These are phyloP conservation scores for Aureobasidium namibiae DNA, from an alignment of 2,329 filamentous ascomycete species.

Conservation along the genomic window DNA sequence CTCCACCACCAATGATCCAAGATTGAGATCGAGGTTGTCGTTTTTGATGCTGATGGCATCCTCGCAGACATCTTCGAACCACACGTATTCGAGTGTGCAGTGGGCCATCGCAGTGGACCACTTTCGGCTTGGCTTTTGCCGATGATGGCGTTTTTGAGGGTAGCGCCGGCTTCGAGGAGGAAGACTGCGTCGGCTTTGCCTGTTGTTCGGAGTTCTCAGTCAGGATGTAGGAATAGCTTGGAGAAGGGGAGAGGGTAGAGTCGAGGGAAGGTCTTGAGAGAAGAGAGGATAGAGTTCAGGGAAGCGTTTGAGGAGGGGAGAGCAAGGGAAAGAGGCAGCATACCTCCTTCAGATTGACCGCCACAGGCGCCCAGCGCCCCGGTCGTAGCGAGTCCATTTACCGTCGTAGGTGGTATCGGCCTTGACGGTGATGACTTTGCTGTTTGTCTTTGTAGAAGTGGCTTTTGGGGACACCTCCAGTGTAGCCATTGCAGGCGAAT, in stretches of 20 bases:
- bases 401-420: constrained; percentile 32
- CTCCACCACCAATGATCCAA: constrained; percentile 27
- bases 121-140: constrained; percentile 44
- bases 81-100: constrained; percentile 41
- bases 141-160: constrained; percentile 47
- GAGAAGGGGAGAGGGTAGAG: neutral
- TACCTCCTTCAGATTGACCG: constrained; percentile 24
- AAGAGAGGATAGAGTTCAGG: no score
- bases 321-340: neutral
- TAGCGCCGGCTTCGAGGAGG: constrained; percentile 44
- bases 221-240: no score
- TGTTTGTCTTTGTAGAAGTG: constrained; percentile 14
- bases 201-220: neutral
- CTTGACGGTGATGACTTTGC: constrained; percentile 26
- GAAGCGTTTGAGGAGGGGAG: no score
- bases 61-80: constrained; percentile 41
- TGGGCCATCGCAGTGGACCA: constrained; percentile 43
- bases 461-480: constrained; percentile 15
- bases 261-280: no score
- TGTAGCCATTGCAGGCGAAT: constrained; percentile 17
- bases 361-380: constrained; percentile 30
- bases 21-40: constrained; percentile 17
- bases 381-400: constrained; percentile 37
- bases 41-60: constrained; percentile 28
- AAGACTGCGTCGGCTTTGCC: constrained; percentile 39